Percentiles rank a stretch among this genome's conserved stretches.
Conservation (phyloP, 192 early-diverging fungal genomes). For the Piromyces finnis region DNA sequence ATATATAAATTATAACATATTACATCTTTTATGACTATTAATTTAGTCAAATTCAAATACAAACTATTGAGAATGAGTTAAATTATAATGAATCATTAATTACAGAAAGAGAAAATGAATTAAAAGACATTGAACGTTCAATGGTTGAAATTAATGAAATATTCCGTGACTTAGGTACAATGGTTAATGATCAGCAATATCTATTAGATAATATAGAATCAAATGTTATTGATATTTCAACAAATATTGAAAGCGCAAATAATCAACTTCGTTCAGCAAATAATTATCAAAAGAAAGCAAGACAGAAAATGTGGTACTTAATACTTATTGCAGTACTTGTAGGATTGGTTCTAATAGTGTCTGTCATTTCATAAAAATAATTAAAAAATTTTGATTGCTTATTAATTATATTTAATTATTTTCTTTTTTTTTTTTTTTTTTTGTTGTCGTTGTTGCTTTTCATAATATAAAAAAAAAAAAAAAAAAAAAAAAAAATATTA, state of each 20-base stretch:
- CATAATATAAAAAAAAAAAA: too few species aligned
- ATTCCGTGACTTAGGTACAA: conserved; percentile 83
- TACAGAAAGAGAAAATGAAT: conserved; percentile 80
- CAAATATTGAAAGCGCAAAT: conserved; percentile 60
- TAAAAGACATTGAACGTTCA: conserved; percentile 78
- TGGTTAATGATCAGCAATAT: conserved; percentile 94
- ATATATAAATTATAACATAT: too few species aligned
- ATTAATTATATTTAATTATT: too few species aligned
- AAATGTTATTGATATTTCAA: conserved; percentile 69
- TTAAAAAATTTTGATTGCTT: too few species aligned
- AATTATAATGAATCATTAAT: conserved; percentile 91
- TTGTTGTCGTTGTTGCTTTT: too few species aligned
- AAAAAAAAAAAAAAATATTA: too few species aligned
- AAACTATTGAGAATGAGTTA: conserved; percentile 72
- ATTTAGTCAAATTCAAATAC: conserved; percentile 16
- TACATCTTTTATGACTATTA: too few species aligned
- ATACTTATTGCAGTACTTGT: neutral
- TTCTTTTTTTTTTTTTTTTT: too few species aligned
- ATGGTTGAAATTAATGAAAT: conserved; percentile 93
- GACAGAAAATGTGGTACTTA: conserved; percentile 1
- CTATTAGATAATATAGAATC: conserved; percentile 91
- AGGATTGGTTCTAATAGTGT: neutral
- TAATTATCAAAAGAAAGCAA: conserved; percentile 54
- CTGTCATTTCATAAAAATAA: neutral
- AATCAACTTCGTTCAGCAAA: conserved; percentile 65